Conservation (phyloP, 441 rosid species). For the Geranium incanum region DNA sequence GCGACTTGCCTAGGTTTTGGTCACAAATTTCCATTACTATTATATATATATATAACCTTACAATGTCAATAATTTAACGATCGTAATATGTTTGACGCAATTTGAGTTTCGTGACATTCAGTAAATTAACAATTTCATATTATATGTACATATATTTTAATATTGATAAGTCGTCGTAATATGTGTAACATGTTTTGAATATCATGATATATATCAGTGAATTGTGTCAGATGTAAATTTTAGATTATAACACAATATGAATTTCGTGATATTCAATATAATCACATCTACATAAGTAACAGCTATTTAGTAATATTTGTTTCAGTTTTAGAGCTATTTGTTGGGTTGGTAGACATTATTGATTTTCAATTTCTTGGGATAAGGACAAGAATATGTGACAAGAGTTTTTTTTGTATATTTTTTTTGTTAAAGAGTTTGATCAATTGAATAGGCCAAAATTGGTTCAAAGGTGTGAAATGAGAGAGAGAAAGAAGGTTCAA, state of each 20-base stretch:
- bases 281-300: too few species aligned
- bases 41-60: neutral
- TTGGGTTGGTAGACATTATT: neutral
- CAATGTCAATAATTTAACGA: neutral
- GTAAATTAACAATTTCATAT: too few species aligned
- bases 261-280: too few species aligned
- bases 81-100: neutral
- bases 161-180: too few species aligned
- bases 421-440: neutral
- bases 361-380: neutral
- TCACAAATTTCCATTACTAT: neutral
- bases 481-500: neutral
- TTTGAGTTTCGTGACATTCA: neutral
- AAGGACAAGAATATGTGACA: neutral
- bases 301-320: too few species aligned
- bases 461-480: slow-evolving; percentile 1
- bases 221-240: too few species aligned
- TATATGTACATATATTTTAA: too few species aligned
- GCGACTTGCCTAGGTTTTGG: slow-evolving; percentile 9
- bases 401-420: neutral
- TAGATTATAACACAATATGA: too few species aligned
- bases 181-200: too few species aligned
- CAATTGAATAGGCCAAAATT: neutral
- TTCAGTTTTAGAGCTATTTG: neutral
- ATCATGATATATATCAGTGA: too few species aligned